A percentile compares a stretch with the other conserved stretches of the same genome.
Evolutionary conservation across 1,284 basidiomycete species (phyloP).

Genomic region (Malassezia restricta): DNA sequence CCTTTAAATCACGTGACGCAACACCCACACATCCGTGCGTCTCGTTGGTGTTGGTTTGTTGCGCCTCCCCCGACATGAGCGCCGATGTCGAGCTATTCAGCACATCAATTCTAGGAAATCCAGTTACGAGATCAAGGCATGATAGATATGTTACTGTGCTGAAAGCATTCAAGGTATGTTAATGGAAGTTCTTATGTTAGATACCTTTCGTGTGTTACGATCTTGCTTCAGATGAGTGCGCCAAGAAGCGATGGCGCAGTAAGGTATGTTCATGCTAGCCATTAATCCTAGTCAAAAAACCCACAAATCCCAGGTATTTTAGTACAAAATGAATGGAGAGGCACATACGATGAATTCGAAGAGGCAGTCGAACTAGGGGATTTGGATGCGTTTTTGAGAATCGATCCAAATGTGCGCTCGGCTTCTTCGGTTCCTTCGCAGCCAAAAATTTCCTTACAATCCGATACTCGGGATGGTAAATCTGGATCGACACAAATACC

Average conservation of each 20-base stretch:
- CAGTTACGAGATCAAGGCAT: conserved; percentile 35
- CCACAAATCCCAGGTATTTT: conserved; percentile 38
- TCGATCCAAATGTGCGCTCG: conserved; percentile 13
- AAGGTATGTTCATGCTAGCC: conserved; percentile 19
- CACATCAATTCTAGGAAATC: conserved; percentile 43
- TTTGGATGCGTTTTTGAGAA: conserved; percentile 34
- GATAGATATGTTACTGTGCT: conserved; percentile 39
- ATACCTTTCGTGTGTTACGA: conserved; percentile 44
- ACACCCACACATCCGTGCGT: not conserved
- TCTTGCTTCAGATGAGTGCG: conserved; percentile 40
- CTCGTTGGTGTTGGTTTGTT: not conserved
- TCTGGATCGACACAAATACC: not conserved
- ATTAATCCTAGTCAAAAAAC: conserved; percentile 20
- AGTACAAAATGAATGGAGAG: conserved; percentile 45
- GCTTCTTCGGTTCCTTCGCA: not conserved
- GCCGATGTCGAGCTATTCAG: conserved; percentile 41
- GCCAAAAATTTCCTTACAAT: not conserved
- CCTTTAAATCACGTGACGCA: conserved; percentile 7
- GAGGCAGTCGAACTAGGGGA: conserved; percentile 44
- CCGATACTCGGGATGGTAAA: not conserved
- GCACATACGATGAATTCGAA: conserved; percentile 43
- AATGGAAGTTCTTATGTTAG: not conserved
- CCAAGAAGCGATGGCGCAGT: conserved; percentile 41
- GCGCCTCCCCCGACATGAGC: conserved; percentile 4
- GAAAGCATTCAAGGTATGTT: conserved; percentile 14